Base-by-base conservation (phyloP, 2,329 filamentous ascomycete species). In the Lasiodiplodia citricola region DNA sequence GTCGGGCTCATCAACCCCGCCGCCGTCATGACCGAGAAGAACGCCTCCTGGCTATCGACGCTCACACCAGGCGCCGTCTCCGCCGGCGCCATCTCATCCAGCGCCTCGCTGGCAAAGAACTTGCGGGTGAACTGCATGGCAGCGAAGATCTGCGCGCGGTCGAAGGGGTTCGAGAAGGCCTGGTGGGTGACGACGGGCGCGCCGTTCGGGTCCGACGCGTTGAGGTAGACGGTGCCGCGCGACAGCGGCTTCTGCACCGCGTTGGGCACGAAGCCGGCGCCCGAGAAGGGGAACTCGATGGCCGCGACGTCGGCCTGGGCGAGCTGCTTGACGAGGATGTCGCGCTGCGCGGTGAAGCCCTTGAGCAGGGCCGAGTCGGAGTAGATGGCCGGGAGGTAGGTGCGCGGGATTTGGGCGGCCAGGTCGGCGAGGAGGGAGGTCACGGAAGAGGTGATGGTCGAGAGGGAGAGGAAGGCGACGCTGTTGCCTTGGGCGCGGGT, bases 251-350 rank as follows among this genome's bases (percentile, higher is more conserved):
- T 64, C n/a, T 64, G 60, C 5, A 64, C 13, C 13, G 60, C 60
- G 47, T 64, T 64, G 13, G 60, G 60, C 3, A 64, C 47, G 21
- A 77, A 75, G 4, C 79, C 81, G 4, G 78, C 83, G 35, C 78
- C 85, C 47, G 84, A 85, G 6, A 78, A 70, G 8, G 72, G 72
- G 21, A 72, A 71, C 28, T 77, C 76, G 21, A 74, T 73, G 18
- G 77, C 70, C 5, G 70, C 75, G 14, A 75, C 74, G 38, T 75
- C 70, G 25, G 73, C 51, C 38, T 64, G 73, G 7, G n/a, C 21
- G 50, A 62, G 63, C 25, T 67, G 47, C 21, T 47, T 11, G 11
- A 55, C 55, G 1, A 70, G 25, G 37, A 68, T 57, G 5, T 54
- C 47, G 14, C 68, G 68, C 37, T 70, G 68, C 2, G 68, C 68